Evolutionary conservation across 2,329 filamentous ascomycete species (phyloP), one percentile per base, ranked within the genome.

Genomic region (Cercospora sp.): DNA sequence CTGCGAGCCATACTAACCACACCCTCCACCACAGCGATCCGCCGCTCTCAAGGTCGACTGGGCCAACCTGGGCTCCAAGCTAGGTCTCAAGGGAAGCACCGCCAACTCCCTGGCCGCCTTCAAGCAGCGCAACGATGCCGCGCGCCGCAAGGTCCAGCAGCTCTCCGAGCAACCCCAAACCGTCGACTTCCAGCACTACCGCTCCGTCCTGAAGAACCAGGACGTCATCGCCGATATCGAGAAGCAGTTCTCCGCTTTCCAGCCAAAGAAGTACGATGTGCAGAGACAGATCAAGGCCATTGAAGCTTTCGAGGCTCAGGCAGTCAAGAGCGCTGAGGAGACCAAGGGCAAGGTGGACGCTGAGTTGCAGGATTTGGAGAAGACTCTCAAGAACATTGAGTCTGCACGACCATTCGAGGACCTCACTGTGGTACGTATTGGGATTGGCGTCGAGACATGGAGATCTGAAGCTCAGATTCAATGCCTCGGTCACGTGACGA

Each of bases 81-180:
- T 99, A 79, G 94, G 94, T 82, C 93, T 99, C 82, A 92, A 92
- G 83, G 95, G 95, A 82, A 92, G 93, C 86, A 99, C 95, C 76
- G 94, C 92, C 76, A 85, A 90, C 78, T 91, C 94, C 71, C 93
- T 99, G 71, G 91, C 94, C 82, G 88, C 92, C 74, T 99, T 99
- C 91, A 99, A 99, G 89, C 95, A 97, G 90, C 94, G 95, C 85
- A 97, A 98, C 87, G 95, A 99, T 81, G 94, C 97, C 81, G 94
- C 93, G 80, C 94, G 94, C 84, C 94, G 95, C 86, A 94, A 94
- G 85, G 87, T 99, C 70, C 89, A 91, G 82, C 78, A 88, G 71
- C 92, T 99, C 68, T 89, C 88, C 72, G 93, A 97, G 83, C 90
- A 91, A 81, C 85, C 94, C 73, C 92, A 93, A 78, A 88, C 88